Evolutionary conservation across 352 stramenopile species (phyloP).

Genomic region (Pythium phragmitis): DNA sequence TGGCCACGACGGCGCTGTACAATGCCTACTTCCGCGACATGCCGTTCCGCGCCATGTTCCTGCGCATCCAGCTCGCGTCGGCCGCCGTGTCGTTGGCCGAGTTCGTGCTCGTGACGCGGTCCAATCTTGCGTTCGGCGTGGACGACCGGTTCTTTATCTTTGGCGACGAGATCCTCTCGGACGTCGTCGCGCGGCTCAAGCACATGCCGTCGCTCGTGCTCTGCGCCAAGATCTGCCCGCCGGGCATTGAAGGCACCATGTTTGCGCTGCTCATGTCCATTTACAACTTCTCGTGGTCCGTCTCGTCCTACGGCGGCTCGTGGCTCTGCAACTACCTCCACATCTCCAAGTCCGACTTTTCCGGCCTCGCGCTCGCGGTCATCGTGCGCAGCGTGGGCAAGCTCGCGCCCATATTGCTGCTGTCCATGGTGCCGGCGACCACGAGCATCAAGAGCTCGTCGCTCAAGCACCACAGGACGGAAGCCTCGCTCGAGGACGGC

Average conservation of each 20-base stretch:
- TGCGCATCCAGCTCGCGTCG: slow-evolving; percentile 69
- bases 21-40: slow-evolving; percentile 80
- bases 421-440: slow-evolving; percentile 74
- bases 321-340: slow-evolving; percentile 75
- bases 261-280: slow-evolving; percentile 92
- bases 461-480: slow-evolving; percentile 32
- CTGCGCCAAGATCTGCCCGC: slow-evolving; percentile 94
- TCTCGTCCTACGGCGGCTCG: slow-evolving; percentile 71
- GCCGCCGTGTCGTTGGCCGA: slow-evolving; percentile 64
- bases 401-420: slow-evolving; percentile 62
- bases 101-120: slow-evolving; percentile 67
- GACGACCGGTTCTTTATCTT: slow-evolving; percentile 81
- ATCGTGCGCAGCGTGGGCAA: slow-evolving; percentile 62
- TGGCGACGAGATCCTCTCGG: slow-evolving; percentile 77
- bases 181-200: slow-evolving; percentile 78
- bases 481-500: slow-evolving; percentile 32
- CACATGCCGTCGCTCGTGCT: slow-evolving; percentile 94
- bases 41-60: slow-evolving; percentile 76
- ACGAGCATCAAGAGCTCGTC: slow-evolving; percentile 64
- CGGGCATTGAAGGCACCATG: slow-evolving; percentile 95
- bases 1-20: slow-evolving; percentile 73
- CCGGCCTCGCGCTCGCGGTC: slow-evolving; percentile 52
- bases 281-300: slow-evolving; percentile 84
- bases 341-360: slow-evolving; percentile 77
- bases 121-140: slow-evolving; percentile 62